Conservation (phyloP, 1,284 basidiomycete genomes). For the Phellinidium pouzarii region DNA sequence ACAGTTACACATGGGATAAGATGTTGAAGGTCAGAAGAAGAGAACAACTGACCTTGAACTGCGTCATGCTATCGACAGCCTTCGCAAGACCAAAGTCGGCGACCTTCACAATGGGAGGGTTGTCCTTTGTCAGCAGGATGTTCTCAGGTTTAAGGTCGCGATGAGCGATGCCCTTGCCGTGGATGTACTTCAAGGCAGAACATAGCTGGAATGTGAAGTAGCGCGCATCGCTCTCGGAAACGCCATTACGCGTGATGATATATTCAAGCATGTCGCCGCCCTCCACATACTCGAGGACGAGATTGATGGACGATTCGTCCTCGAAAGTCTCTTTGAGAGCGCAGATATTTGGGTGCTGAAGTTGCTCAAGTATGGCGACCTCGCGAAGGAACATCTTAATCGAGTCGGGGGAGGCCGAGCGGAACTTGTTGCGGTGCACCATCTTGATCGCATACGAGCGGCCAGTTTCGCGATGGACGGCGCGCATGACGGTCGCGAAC, state of each 20-base stretch:
- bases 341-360: slow-evolving; percentile 81
- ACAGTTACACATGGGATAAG: slow-evolving; percentile 16
- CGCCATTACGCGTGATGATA: slow-evolving; percentile 52
- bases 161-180: slow-evolving; percentile 71
- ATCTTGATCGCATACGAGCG: slow-evolving; percentile 72
- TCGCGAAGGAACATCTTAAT: slow-evolving; percentile 61
- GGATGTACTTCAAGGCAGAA: slow-evolving; percentile 45
- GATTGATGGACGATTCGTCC: slow-evolving; percentile 60
- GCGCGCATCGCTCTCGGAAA: slow-evolving; percentile 41
- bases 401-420: slow-evolving; percentile 31
- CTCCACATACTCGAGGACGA: slow-evolving; percentile 74
- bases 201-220: not conserved
- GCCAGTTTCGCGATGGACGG: slow-evolving; percentile 51
- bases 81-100: slow-evolving; percentile 95
- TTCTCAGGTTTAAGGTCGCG: slow-evolving; percentile 94
- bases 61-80: slow-evolving; percentile 68
- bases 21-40: not conserved
- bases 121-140: slow-evolving; percentile 60
- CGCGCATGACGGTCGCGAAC: slow-evolving; percentile 75
- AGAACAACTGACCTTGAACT: slow-evolving; percentile 47
- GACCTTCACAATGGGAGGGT: slow-evolving; percentile 68
- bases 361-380: slow-evolving; percentile 67
- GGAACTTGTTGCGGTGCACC: slow-evolving; percentile 46
- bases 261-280: slow-evolving; percentile 88
- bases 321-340: slow-evolving; percentile 74